phyloP scores from a whole-genome alignment of 495 filamentous ascomycete genomes.

The Filosporella fistucella region DNA sequence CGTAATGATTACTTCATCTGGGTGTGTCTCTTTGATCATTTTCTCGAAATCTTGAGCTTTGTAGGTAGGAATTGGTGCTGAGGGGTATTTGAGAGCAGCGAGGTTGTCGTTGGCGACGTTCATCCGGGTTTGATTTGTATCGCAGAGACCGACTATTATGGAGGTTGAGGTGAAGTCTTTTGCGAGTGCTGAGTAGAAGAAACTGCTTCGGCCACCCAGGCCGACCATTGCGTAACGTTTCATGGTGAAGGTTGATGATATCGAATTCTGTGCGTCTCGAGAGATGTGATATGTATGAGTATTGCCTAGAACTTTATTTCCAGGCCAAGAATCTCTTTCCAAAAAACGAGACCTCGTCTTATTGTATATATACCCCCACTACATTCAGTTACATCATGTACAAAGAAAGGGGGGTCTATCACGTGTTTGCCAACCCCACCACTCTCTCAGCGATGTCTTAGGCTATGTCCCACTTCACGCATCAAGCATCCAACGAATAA shows the following conservation, averaged over 20 bases:
- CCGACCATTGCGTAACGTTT: slow-evolving; percentile 37
- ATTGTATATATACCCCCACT: neutral
- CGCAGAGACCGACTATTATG: slow-evolving; percentile 44
- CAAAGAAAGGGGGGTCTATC: neutral
- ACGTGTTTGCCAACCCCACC: neutral
- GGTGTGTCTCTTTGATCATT: slow-evolving; percentile 47
- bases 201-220: slow-evolving; percentile 38
- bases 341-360: neutral
- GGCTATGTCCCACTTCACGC: neutral
- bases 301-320: too few relatives aligned
- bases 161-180: slow-evolving; percentile 41
- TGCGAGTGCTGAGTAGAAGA: slow-evolving; percentile 54
- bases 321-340: neutral
- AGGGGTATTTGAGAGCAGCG: slow-evolving; percentile 27
- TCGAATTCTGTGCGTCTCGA: neutral
- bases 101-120: slow-evolving; percentile 36
- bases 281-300: too few relatives aligned
- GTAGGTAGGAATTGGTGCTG: slow-evolving; percentile 39
- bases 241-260: neutral
- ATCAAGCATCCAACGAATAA: neutral
- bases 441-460: too few relatives aligned
- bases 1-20: slow-evolving; percentile 53
- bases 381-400: neutral
- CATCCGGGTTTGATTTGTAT: slow-evolving; percentile 43
- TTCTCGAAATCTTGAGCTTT: slow-evolving; percentile 44